Evolutionary conservation across 495 filamentous ascomycete genomes (phyloP), one percentile per base, ranked within the genome.

Genomic region (Astrocystis sublimbata): DNA sequence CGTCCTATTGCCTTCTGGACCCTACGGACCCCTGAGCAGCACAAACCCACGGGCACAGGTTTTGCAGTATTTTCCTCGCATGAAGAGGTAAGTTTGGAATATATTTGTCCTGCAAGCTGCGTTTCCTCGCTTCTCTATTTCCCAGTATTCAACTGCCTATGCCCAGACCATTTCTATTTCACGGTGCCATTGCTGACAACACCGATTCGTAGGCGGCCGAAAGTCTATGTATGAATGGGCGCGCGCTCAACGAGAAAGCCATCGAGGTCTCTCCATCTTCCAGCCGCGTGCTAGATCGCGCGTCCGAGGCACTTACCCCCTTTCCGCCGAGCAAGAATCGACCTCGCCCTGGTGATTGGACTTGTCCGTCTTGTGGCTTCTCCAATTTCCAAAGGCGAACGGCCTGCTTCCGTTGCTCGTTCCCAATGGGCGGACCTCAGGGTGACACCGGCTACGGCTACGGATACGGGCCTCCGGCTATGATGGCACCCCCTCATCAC

Each of bases 1-100:
- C 90, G 94, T 17, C 94, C 94, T n/a, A 98, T 98, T 79, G 93
- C 93, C 21, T 98, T 98, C 77, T 98, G 93, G 93, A 98, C 94
- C 19, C 81, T 98, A 54, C 91, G 94, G 42, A 98, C 94, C 21
- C 94, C 94, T 10, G 94, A 98, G 74, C 94, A 98, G 75, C 93
- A 97, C 78, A 98, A 98, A 81, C 94, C 94, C 19, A 98, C 93
- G 7, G 94, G 94, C 19, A 93, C 93, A 43, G 94, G 94, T 24
- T 98, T 98, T 75, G 94, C 93, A 21, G 92, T 98, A 33, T 98
- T 98, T 72, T 97, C 94, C 54, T 97, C 93, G 28, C 94, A 98
- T 68, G 94, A 98, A 85, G 94, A 98, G 91, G 93, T 97, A 80
- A 79, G 90, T 80, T 7, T 35, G 3, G 6, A 36, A 36, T 36